Evolutionary conservation across 257 asterid species (phyloP).

Genomic region (Thymus quinquecostatus): DNA sequence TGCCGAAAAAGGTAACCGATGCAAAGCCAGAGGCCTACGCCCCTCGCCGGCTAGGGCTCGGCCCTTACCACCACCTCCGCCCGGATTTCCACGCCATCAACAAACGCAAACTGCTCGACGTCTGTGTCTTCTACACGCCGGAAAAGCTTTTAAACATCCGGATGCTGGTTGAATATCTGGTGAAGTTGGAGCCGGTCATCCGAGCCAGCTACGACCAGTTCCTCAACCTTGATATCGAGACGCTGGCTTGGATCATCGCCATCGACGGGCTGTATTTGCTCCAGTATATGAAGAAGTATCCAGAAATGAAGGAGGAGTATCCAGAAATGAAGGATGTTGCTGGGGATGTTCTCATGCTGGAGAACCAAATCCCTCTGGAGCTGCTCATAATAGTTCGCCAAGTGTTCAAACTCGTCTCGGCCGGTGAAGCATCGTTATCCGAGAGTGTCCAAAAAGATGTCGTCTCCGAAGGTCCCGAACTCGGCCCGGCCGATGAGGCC

Average conservation of each 20-base stretch:
- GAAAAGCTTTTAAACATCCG: slow-evolving; percentile 7
- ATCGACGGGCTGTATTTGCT: slow-evolving; percentile 43
- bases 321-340: slow-evolving; percentile 6
- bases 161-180: neutral
- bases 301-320: neutral
- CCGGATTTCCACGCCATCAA: slow-evolving; percentile 37
- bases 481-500: too few relatives aligned
- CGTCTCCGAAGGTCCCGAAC: too few relatives aligned
- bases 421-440: slow-evolving; percentile 24
- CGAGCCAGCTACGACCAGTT: slow-evolving; percentile 44
- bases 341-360: slow-evolving; percentile 44
- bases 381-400: slow-evolving; percentile 23
- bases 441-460: too few relatives aligned
- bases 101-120: slow-evolving; percentile 35
- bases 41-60: slow-evolving; percentile 43
- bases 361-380: slow-evolving; percentile 49
- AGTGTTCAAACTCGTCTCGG: neutral
- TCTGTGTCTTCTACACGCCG: neutral
- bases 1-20: slow-evolving; percentile 28
- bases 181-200: slow-evolving; percentile 32
- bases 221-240: slow-evolving; percentile 39
- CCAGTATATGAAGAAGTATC: slow-evolving; percentile 23
- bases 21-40: slow-evolving; percentile 44
- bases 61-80: slow-evolving; percentile 50
- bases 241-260: slow-evolving; percentile 42